Percentiles rank a stretch among this genome's conserved stretches.
These are phyloP conservation scores for Mycena epipterygia DNA, from an alignment of 768 basidiomycete species.

Conservation along the genomic window DNA sequence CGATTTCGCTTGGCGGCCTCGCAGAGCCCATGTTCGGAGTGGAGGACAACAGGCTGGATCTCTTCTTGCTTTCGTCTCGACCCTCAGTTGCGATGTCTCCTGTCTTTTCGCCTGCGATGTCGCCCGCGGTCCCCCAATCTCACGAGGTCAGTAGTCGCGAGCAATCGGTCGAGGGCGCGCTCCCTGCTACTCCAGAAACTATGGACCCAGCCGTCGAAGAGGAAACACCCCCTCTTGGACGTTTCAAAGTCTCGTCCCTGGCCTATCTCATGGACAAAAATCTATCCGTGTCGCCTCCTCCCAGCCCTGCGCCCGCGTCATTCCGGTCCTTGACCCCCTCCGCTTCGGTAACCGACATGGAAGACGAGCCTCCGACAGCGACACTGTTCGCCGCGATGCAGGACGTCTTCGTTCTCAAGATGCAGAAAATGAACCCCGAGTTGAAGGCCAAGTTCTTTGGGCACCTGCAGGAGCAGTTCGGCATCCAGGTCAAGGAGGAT, in stretches of 20 bases:
- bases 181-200: not conserved
- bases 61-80: constrained; percentile 26
- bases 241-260: constrained; percentile 31
- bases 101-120: constrained; percentile 26
- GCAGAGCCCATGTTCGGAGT: constrained; percentile 29
- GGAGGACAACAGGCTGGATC: constrained; percentile 10
- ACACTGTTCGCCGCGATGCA: constrained; percentile 33
- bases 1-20: constrained; percentile 23
- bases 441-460: constrained; percentile 26
- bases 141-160: constrained; percentile 27
- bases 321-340: constrained; percentile 11
- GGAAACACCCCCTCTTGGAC: constrained; percentile 33
- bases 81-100: constrained; percentile 21
- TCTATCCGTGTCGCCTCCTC: constrained; percentile 32
- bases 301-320: constrained; percentile 6
- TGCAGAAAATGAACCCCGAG: constrained; percentile 31
- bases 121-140: constrained; percentile 23
- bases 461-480: constrained; percentile 31
- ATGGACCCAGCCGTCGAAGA: constrained; percentile 3
- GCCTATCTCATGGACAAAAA: constrained; percentile 34
- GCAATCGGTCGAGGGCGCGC: constrained; percentile 17
- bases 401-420: constrained; percentile 35
- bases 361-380: constrained; percentile 23
- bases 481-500: constrained; percentile 18
- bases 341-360: constrained; percentile 9